A percentile compares a stretch with the other conserved stretches of the same genome.
These are phyloP conservation scores for Fusarium fujikuroi DNA, from an alignment of 2,329 filamentous ascomycete genomes.

Conservation along the genomic window DNA sequence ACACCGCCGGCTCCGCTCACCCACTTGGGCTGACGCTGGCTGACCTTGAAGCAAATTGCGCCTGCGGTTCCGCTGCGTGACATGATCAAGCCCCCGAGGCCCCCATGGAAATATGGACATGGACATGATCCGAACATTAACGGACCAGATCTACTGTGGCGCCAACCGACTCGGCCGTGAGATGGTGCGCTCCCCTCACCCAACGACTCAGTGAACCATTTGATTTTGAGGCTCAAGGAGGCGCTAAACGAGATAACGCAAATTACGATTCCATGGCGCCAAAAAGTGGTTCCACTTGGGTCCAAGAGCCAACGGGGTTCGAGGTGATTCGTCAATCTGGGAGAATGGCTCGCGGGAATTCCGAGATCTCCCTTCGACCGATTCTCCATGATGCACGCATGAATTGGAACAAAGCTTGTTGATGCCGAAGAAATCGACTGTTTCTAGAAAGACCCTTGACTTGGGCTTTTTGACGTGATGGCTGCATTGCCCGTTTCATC, in stretches of 20 bases:
- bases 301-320: background rate
- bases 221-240: slow-evolving; percentile 27
- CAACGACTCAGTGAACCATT: slow-evolving; percentile 1
- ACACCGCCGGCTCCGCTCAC: slow-evolving; percentile 7
- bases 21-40: background rate
- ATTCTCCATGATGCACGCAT: background rate
- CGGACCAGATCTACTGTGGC: slow-evolving; percentile 13
- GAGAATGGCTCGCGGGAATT: slow-evolving; percentile 1
- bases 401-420: background rate
- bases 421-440: background rate
- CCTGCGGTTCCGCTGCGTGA: slow-evolving; percentile 25
- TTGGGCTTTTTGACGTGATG: background rate
- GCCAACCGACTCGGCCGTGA: background rate
- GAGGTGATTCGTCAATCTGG: slow-evolving; percentile 5
- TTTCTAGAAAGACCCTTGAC: background rate
- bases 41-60: slow-evolving; percentile 7
- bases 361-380: slow-evolving; percentile 23
- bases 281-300: background rate
- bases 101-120: background rate
- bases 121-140: background rate
- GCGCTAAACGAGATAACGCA: slow-evolving; percentile 17
- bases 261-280: slow-evolving; percentile 11
- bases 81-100: background rate
- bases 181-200: background rate
- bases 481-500: background rate